Base-by-base conservation (phyloP, 768 basidiomycete species). In the Suillus hirtellus region DNA sequence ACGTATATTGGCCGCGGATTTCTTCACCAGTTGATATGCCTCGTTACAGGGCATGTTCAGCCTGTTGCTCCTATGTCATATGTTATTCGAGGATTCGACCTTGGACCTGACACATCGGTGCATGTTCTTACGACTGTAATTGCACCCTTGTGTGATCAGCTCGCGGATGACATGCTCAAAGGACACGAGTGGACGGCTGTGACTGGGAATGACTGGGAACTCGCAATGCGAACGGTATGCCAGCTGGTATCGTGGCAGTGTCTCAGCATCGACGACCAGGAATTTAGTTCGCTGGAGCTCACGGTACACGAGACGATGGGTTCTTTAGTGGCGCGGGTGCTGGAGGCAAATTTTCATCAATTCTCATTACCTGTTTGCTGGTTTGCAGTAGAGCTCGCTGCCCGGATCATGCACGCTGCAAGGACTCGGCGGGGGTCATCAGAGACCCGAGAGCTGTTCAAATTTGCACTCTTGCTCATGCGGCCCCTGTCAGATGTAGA, bases 1-100 rank as follows among this genome's bases (percentile, higher is more conserved):
- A 84, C 87, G 7, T 89, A 86, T 65, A 80, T 88, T 50, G 83
- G 81, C 9, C 86, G 79, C 63, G 89, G 90, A 0, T 78, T 81
- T 69, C 82, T 95, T 19, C 72, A 80, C 62, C 84, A 89, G 27
- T 79, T 93, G 17, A 64, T 87, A 55, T 69, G 78, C n/a, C 59
- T 80, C 59, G 64, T 81, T 21, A 71, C 73, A 24, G 69, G 73
- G 37, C 62, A 64, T 8, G 63, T 67, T 5, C 72, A 76, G 31
- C 60, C 68, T 11, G 63, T 69, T 14, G 60, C 71, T 12, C 81
- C 82, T 3, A 66, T 66, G 1, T 62, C 71, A 15, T 73, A 76
- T 53, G 68, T 71, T 46, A 62, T 79, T 37, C 76, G 76, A 37
- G 81, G 80, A 47, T 77, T 84, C 55, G 72, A 78, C 37, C 69